Evolutionary conservation across 176 grass and related monocot species (phyloP), one percentile per base, ranked within the genome.

Genomic region (Dendrocalamus sinicus): DNA sequence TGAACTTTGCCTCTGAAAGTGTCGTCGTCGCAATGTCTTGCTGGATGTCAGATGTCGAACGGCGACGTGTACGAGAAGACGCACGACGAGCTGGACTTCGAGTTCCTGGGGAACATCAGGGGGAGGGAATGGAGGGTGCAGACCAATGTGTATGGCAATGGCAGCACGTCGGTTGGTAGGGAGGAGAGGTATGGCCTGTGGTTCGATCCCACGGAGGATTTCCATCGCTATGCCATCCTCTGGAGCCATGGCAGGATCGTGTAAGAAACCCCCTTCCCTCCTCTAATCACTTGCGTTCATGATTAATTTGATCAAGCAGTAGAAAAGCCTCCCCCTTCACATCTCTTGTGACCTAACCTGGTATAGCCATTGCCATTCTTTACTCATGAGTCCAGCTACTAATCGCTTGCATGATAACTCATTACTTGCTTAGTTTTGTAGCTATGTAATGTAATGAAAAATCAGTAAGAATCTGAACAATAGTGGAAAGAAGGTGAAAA

Each of bases 121-220:
- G 90, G 90, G 43, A 88, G 73, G 66, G 81, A 88, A 9, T 91
- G 90, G 90, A 81, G 90, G n/a, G 76, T 91, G 70, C 90, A 91
- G 55, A 91, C 90, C 43, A 91, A 91, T 9, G 73, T 91, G 10
- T 91, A 91, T 8, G 90, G 90, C 16, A 91, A 91, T n/a, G 90
- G 90, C 65, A 91, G 90, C 86, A 91, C 90, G 10, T 78, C 77
- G 40, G 76, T 79, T 1, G 89, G 89, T 13, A 72, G 85, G 60
- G 89, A 91, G 82, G 89, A 91, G 70, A 86, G 89, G 48, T 91
- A 91, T 44, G 76, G 66, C 8, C 83, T 91, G 40, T 84, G 85
- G 76, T 88, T 91, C 60, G 89, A 91, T 55, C 89, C 85, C 22
- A 91, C 89, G 0, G 89, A 85, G 75, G 85, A 73, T 26, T 73